phyloP scores from a whole-genome alignment of 106 monocot species.

The Posidonia australis region DNA sequence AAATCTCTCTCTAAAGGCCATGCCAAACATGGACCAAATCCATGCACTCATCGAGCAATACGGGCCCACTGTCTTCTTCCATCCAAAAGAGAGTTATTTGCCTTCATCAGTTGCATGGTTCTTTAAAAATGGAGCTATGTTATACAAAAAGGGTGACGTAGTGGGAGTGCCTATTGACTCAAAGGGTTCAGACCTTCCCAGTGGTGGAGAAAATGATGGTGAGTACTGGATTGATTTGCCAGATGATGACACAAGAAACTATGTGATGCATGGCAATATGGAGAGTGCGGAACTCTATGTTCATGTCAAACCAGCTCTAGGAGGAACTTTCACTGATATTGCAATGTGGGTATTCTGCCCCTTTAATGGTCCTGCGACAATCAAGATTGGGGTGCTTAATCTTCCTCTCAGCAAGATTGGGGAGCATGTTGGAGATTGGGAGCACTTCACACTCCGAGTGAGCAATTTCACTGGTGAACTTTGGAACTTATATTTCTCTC shows the following conservation, averaged over 20 bases:
- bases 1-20: constrained; percentile 44
- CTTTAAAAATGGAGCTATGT: constrained; percentile 74
- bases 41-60: constrained; percentile 75
- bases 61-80: constrained; percentile 91
- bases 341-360: constrained; percentile 97
- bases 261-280: constrained; percentile 53
- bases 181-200: constrained; percentile 72
- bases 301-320: constrained; percentile 82
- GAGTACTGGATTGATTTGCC: constrained; percentile 96
- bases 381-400: constrained; percentile 51
- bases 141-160: constrained; percentile 37
- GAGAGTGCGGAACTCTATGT: constrained; percentile 72
- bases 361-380: constrained; percentile 86
- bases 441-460: constrained; percentile 91
- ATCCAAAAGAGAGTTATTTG: constrained; percentile 74
- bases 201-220: constrained; percentile 77
- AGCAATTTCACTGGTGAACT: constrained; percentile 84
- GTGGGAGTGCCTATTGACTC: constrained; percentile 42
- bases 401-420: constrained; percentile 59
- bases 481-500: constrained; percentile 77
- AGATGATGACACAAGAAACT: constrained; percentile 31
- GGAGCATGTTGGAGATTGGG: constrained; percentile 89
- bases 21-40: constrained; percentile 86
- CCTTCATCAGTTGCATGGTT: constrained; percentile 95
- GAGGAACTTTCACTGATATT: constrained; percentile 88